These are phyloP conservation scores for Capniomyces stellatus DNA, from an alignment of 371 early-diverging fungal species.

Conservation along the genomic window DNA sequence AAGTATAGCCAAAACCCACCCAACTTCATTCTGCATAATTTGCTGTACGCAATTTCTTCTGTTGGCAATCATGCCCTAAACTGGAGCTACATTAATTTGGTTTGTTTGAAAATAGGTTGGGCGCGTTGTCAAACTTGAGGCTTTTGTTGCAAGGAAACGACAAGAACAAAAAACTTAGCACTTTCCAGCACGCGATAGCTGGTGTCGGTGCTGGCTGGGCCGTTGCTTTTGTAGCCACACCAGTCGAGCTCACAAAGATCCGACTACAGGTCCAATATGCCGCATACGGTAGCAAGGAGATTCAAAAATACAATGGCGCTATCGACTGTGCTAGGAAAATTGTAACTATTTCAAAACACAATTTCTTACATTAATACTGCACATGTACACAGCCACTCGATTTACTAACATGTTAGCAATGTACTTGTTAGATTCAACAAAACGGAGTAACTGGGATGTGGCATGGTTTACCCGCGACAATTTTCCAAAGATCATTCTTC, in stretches of 20 bases:
- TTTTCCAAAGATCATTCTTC: conserved; percentile 72
- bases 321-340: conserved; percentile 65
- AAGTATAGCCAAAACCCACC: conserved; percentile 7
- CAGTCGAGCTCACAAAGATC: conserved; percentile 65
- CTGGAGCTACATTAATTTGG: not conserved
- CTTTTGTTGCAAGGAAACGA: conserved; percentile 48
- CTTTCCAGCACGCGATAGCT: conserved; percentile 50
- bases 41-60: not conserved
- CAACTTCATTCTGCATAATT: not conserved
- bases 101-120: too few species aligned
- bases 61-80: not conserved
- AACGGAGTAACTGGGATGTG: conserved; percentile 67
- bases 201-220: conserved; percentile 66
- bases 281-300: conserved; percentile 27
- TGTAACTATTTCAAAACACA: conserved; percentile 13
- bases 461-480: conserved; percentile 62
- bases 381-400: too few species aligned
- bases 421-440: conserved; percentile 29
- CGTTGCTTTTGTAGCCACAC: conserved; percentile 80
- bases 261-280: conserved; percentile 81
- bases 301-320: conserved; percentile 59
- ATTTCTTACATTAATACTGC: too few species aligned
- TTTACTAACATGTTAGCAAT: not conserved
- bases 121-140: conserved; percentile 62
- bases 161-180: conserved; percentile 32